phyloP scores from a whole-genome alignment of 805 yeast genomes.

The Wickerhamomyces bovis region DNA sequence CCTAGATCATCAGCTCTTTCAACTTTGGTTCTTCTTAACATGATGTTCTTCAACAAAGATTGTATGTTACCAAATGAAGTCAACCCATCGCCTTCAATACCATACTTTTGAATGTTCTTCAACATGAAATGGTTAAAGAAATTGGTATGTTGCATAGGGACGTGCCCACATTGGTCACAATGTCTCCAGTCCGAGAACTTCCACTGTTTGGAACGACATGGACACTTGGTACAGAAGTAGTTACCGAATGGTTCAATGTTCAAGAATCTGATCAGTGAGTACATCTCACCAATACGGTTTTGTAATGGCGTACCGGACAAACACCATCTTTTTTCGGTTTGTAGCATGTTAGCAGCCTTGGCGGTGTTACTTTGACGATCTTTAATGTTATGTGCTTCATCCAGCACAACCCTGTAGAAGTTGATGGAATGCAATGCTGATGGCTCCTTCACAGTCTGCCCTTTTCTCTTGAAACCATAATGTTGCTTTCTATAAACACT shows the following conservation, averaged over 20 bases:
- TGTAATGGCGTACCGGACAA: slow-evolving; percentile 95
- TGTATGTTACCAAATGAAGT: slow-evolving; percentile 76
- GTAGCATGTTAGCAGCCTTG: slow-evolving; percentile 74
- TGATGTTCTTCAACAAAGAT: slow-evolving; percentile 64
- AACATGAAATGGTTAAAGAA: slow-evolving; percentile 94
- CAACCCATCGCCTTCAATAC: slow-evolving; percentile 75
- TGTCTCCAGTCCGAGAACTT: slow-evolving; percentile 72
- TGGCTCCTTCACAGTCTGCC: slow-evolving; percentile 63
- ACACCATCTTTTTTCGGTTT: slow-evolving; percentile 80
- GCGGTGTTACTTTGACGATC: slow-evolving; percentile 93
- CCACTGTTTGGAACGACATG: slow-evolving; percentile 82
- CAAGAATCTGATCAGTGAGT: slow-evolving; percentile 82
- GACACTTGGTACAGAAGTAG: slow-evolving; percentile 92
- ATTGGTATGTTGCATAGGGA: slow-evolving; percentile 92
- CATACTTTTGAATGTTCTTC: slow-evolving; percentile 86
- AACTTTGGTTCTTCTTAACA: slow-evolving; percentile 91
- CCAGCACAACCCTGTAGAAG: slow-evolving; percentile 83
- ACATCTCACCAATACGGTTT: slow-evolving; percentile 93
- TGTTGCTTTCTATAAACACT: slow-evolving; percentile 77
- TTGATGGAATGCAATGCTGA: slow-evolving; percentile 67
- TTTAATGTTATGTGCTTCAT: slow-evolving; percentile 97
- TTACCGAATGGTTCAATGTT: slow-evolving; percentile 79
- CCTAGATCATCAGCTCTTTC: slow-evolving; percentile 98
- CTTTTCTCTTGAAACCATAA: slow-evolving; percentile 76
- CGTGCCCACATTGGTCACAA: slow-evolving; percentile 84